Conservation (phyloP, 345 rosid species). For the Atalantia buxifolia region DNA sequence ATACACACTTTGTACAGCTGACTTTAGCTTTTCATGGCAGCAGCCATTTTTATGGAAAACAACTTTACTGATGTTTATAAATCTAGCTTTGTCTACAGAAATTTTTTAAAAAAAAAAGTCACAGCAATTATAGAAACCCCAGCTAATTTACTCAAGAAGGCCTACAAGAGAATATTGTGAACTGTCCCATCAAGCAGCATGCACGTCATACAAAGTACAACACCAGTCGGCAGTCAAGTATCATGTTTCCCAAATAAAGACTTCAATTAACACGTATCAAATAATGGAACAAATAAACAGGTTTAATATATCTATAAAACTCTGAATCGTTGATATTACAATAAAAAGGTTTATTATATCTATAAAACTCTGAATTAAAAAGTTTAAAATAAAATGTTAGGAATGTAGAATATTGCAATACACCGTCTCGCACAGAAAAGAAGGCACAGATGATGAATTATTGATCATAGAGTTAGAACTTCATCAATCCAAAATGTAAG, state of each 20-base stretch:
- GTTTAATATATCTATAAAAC: background rate
- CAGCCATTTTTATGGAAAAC: background rate
- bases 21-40: background rate
- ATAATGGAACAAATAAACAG: background rate
- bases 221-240: background rate
- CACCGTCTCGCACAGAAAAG: background rate
- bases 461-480: background rate
- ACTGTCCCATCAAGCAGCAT: background rate
- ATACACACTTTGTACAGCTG: background rate
- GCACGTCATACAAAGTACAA: background rate
- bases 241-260: background rate
- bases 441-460: background rate
- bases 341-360: background rate
- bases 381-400: too few species aligned
- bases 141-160: background rate
- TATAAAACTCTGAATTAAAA: background rate
- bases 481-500: background rate
- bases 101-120: background rate
- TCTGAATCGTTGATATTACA: background rate
- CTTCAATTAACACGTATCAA: background rate
- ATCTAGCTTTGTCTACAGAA: background rate
- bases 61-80: background rate
- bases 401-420: background rate
- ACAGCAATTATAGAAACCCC: background rate
- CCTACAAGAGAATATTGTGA: background rate